Conservation (phyloP, 2,329 filamentous ascomycete species). For the Myriosclerotinia duriaeana region DNA sequence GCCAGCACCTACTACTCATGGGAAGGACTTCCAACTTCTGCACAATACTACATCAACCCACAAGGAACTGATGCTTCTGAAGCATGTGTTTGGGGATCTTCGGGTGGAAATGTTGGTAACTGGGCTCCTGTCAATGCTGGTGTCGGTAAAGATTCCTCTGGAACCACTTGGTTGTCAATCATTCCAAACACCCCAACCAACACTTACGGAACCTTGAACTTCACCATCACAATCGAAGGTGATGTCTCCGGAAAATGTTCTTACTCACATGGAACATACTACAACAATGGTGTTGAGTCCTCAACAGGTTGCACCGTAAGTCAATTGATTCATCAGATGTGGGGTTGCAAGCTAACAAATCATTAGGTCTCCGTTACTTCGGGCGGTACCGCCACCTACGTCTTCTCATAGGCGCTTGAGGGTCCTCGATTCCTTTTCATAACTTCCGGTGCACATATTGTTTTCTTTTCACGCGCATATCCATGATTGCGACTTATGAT, state of each 20-base stretch:
- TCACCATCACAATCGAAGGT: conserved; percentile 74
- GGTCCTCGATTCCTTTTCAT: conserved; percentile 24
- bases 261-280: conserved; percentile 37
- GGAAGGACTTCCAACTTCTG: conserved; percentile 72
- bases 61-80: conserved; percentile 64
- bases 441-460: conserved; percentile 31
- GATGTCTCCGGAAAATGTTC: conserved; percentile 42
- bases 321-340: conserved; percentile 21
- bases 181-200: conserved; percentile 82
- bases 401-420: conserved; percentile 33
- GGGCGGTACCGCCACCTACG: conserved; percentile 31
- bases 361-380: conserved; percentile 32
- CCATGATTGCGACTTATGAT: conserved; percentile 34
- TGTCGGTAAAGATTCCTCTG: conserved; percentile 64
- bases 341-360: conserved; percentile 27
- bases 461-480: conserved; percentile 28
- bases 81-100: conserved; percentile 74
- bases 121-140: conserved; percentile 86
- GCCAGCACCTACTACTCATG: conserved; percentile 72
- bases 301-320: conserved; percentile 42
- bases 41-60: conserved; percentile 97
- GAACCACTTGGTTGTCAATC: conserved; percentile 76
- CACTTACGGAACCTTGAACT: conserved; percentile 63
- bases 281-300: conserved; percentile 36
- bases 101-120: conserved; percentile 66